Evolutionary conservation across 2,329 filamentous ascomycete genomes (phyloP), one percentile per base, ranked within the genome.

Genomic region (Penicillium polonicum): DNA sequence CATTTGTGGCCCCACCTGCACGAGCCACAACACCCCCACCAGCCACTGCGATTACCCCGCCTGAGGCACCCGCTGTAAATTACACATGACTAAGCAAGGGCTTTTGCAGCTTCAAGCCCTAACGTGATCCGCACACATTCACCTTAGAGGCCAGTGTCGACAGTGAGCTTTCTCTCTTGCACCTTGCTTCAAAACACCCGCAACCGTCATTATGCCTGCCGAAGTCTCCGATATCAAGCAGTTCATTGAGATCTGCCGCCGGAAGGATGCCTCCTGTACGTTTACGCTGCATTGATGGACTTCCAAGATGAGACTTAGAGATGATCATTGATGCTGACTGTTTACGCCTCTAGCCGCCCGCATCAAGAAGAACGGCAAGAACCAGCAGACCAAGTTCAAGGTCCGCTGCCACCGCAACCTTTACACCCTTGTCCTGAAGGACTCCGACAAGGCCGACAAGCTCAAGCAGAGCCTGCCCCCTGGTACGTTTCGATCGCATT

Each of bases 241-340:
- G 87, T 99, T 99, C 91, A 96, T 99, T 82, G 94, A 97, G 89
- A 96, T 99, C 87, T 96, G 91, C 88, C 90, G 93, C 83, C 90
- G 94, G 81, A 96, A 96, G 86, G 95, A 99, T 88, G 94, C 94
- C 80, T 95, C 90, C 79, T 96, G 94, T 99, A 90, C 76, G 92
- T 92, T 92, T 60, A 60, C 53, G 39, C 52, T 57, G n/a, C 35
- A 42, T 38, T 53, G 62, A 62, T 52, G 48, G 45, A 42, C 23
- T 15, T 31, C 45, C 54, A 27, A 50, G 31, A 31, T 57, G 43
- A 42, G 51, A 19, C 39, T 53, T 49, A 29, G 44, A 43, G 52
- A 42, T 44, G 36, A 44, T 42, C 27, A 49, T 55, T 43, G 52
- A 56, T 50, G 60, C 60, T 63, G 57, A 65, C 65, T 53, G 48